Conservation (phyloP, 176 grass and related monocot species). For the Leersia perrieri region DNA sequence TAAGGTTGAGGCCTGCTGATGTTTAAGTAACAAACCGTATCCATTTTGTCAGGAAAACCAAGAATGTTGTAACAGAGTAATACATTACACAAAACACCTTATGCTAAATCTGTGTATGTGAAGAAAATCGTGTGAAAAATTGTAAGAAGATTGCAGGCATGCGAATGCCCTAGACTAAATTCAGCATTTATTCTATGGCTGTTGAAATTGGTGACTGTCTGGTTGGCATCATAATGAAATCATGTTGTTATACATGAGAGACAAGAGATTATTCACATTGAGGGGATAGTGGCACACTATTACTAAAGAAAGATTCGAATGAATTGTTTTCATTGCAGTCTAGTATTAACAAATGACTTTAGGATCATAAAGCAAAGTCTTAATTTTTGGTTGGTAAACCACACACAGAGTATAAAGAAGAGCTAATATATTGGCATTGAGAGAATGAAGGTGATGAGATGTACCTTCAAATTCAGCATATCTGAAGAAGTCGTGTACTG, state of each 20-base stretch:
- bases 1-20: too few relatives aligned
- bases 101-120: neutral
- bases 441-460: neutral
- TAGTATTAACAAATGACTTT: neutral
- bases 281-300: too few relatives aligned
- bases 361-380: too few relatives aligned
- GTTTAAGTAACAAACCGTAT: too few relatives aligned
- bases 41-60: too few relatives aligned
- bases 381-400: too few relatives aligned
- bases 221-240: neutral
- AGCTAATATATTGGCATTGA: too few relatives aligned
- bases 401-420: too few relatives aligned
- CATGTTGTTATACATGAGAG: neutral
- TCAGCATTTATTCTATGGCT: neutral
- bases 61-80: neutral
- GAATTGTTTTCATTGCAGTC: too few relatives aligned
- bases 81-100: neutral
- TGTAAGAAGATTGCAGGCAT: neutral
- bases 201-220: neutral
- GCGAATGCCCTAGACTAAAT: neutral
- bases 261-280: neutral
- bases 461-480: constrained; percentile 93
- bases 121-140: neutral
- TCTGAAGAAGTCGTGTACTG: constrained; percentile 91
- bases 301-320: neutral